Conservation (phyloP, 257 asterid genomes). For the Oldenlandia corymbosa region DNA sequence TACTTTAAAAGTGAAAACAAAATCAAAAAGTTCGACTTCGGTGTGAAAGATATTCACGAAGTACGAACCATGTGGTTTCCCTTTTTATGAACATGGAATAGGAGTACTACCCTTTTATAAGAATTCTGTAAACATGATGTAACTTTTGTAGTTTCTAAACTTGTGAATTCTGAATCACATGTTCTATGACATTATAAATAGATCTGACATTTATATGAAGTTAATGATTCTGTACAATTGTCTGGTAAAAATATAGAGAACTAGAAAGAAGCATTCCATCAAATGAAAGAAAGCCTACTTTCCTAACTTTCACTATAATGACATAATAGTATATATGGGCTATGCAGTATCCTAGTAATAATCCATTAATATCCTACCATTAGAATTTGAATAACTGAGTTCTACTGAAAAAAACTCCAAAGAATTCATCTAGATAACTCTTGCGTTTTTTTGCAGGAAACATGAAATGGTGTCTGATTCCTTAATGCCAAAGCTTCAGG, state of each 20-base stretch:
- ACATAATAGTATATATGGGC: not conserved
- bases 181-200: not conserved
- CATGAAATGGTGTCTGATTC: not conserved
- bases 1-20: too few relatives aligned
- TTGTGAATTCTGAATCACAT: not conserved
- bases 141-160: too few relatives aligned
- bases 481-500: slow-evolving; percentile 84
- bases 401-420: slow-evolving; percentile 10
- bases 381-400: not conserved
- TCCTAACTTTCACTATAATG: not conserved
- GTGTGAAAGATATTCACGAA: too few relatives aligned
- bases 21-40: too few relatives aligned
- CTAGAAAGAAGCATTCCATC: not conserved
- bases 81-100: too few relatives aligned
- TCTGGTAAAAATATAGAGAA: slow-evolving; percentile 1
- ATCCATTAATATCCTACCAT: not conserved
- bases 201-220: not conserved
- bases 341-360: not conserved
- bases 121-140: too few relatives aligned
- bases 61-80: too few relatives aligned
- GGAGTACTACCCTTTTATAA: too few relatives aligned
- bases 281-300: not conserved
- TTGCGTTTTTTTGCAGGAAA: not conserved
- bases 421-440: slow-evolving; percentile 9
- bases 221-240: not conserved